Evolutionary conservation across 2,329 filamentous ascomycete species (phyloP).

Genomic region (Geoglossum cookeanum): DNA sequence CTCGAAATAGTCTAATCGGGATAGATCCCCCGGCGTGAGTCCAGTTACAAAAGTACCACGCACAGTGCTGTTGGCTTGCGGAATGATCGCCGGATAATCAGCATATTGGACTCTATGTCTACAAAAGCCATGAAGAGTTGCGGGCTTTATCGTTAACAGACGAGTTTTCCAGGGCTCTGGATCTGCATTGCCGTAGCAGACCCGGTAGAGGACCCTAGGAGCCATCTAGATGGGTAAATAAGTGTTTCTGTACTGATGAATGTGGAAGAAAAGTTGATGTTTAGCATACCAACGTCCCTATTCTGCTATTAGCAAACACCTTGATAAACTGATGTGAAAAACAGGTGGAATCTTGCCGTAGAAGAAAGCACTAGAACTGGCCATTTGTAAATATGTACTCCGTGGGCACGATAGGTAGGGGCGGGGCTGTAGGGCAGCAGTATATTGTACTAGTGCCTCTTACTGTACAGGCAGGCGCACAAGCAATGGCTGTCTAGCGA

Average conservation of each 20-base stretch:
- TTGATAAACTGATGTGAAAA: background rate
- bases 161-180: constrained; percentile 30
- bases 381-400: constrained; percentile 19
- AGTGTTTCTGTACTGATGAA: constrained; percentile 23
- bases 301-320: background rate
- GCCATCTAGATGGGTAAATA: constrained; percentile 42
- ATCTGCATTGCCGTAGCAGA: constrained; percentile 46
- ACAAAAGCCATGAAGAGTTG: constrained; percentile 53
- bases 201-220: constrained; percentile 64
- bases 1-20: constrained; percentile 65
- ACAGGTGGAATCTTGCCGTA: constrained; percentile 28
- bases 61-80: constrained; percentile 30
- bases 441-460: too few relatives aligned
- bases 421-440: too few relatives aligned
- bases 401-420: too few relatives aligned
- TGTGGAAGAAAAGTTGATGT: constrained; percentile 3
- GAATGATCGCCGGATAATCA: constrained; percentile 67
- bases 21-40: constrained; percentile 56
- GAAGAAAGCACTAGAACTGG: constrained; percentile 39
- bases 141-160: constrained; percentile 48
- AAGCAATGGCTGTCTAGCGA: too few relatives aligned
- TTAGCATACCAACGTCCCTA: background rate
- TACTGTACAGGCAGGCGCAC: too few relatives aligned
- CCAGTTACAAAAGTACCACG: constrained; percentile 62
- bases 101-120: constrained; percentile 48